Percentiles rank a stretch among this genome's conserved stretches.
These are phyloP conservation scores for Neurospora crassa DNA, from an alignment of 2,329 filamentous ascomycete genomes.

Conservation along the genomic window DNA sequence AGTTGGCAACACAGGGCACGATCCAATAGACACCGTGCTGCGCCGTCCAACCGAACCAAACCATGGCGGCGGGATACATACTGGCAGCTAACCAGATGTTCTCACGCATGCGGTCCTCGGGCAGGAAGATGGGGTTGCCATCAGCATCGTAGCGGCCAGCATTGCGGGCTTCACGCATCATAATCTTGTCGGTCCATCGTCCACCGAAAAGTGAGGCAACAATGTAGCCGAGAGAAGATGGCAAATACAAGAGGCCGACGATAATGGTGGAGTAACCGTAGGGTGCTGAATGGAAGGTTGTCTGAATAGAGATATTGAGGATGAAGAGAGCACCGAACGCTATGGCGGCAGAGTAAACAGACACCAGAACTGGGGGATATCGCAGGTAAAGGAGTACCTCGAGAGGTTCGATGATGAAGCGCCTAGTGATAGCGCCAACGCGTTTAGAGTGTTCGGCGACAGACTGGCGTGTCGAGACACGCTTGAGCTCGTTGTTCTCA, in stretches of 20 bases:
- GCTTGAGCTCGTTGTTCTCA: conserved; percentile 24
- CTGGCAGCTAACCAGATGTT: conserved; percentile 69
- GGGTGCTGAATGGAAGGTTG: conserved; percentile 54
- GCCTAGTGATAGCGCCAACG: conserved; percentile 44
- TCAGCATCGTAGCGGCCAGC: conserved; percentile 58
- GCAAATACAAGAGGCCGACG: conserved; percentile 69
- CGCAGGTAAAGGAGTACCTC: conserved; percentile 61
- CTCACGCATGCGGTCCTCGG: conserved; percentile 75
- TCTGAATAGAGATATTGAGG: conserved; percentile 67
- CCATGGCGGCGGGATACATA: conserved; percentile 58
- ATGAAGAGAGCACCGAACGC: conserved; percentile 69
- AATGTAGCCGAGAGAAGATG: conserved; percentile 64
- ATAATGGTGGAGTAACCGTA: conserved; percentile 62
- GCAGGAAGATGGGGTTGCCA: conserved; percentile 57
- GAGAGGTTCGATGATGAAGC: conserved; percentile 62
- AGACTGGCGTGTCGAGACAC: conserved; percentile 53
- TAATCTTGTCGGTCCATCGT: conserved; percentile 71
- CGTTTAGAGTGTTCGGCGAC: conserved; percentile 46
- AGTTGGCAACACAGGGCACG: conserved; percentile 53
- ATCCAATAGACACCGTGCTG: conserved; percentile 56
- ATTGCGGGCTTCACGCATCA: conserved; percentile 64
- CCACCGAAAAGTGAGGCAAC: conserved; percentile 60
- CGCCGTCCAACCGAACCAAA: conserved; percentile 71
- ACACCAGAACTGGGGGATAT: conserved; percentile 64
- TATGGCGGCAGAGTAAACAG: conserved; percentile 64